Percentiles rank a stretch among this genome's conserved stretches.
Conservation (phyloP, 108 stramenopile genomes). For the Discostella stelligeroides region DNA sequence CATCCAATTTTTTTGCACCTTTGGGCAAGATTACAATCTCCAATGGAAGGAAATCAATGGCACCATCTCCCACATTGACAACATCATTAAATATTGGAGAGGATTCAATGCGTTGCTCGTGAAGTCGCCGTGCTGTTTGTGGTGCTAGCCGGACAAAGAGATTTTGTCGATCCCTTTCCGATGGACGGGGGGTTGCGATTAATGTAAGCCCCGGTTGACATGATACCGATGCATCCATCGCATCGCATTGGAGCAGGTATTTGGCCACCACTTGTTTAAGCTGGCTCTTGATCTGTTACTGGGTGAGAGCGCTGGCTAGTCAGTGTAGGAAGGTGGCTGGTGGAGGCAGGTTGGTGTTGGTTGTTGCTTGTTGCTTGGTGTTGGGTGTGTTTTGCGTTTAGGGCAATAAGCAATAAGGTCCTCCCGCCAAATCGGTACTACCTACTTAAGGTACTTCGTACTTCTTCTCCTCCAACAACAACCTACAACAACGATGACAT, state of each 20-base stretch:
- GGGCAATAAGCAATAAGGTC: too few species aligned
- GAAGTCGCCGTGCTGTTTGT: slow-evolving; percentile 27
- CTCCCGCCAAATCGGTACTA: too few species aligned
- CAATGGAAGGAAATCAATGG: slow-evolving; percentile 47
- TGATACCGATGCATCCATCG: not conserved
- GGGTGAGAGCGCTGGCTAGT: too few species aligned
- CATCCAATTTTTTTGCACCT: not conserved
- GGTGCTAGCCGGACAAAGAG: slow-evolving; percentile 30
- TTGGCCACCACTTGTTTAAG: not conserved
- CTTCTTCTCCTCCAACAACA: too few species aligned
- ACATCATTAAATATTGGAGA: not conserved
- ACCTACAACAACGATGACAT: too few species aligned
- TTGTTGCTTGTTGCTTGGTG: too few species aligned
- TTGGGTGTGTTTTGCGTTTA: too few species aligned
- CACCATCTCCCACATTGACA: not conserved
- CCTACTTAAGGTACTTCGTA: too few species aligned
- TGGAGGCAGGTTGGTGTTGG: too few species aligned
- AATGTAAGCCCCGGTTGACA: slow-evolving; percentile 1
- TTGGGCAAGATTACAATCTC: slow-evolving; percentile 27
- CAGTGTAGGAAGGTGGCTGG: too few species aligned
- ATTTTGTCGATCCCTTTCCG: slow-evolving; percentile 34
- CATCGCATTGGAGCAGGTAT: too few species aligned
- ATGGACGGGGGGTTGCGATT: slow-evolving; percentile 33
- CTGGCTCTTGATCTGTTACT: too few species aligned
- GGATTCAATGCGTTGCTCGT: not conserved